Percentiles rank a stretch among this genome's conserved stretches.
Conservation (phyloP, 257 asterid genomes). For the Cinchona pubescens region DNA sequence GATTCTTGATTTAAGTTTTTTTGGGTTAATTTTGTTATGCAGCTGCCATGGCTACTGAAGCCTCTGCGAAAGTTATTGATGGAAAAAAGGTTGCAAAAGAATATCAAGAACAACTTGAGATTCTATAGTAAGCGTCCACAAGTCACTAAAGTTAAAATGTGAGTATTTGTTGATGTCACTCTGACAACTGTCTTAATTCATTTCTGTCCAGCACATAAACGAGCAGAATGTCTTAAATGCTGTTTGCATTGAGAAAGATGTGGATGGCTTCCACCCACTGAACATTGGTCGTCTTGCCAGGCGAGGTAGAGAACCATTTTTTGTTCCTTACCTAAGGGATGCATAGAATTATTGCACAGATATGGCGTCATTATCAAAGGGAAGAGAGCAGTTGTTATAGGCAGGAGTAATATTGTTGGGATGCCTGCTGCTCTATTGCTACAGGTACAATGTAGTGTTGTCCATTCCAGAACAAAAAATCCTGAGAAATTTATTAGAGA, state of each 20-base stretch:
- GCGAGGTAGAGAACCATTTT: constrained; percentile 88
- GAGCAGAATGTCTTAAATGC: constrained; percentile 78
- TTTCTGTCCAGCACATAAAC: constrained; percentile 66
- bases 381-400: constrained; percentile 80
- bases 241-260: constrained; percentile 86
- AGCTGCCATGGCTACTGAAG: constrained; percentile 56
- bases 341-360: constrained; percentile 83
- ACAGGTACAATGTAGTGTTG: constrained; percentile 65
- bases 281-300: constrained; percentile 88
- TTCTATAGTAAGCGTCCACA: not conserved
- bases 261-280: constrained; percentile 93
- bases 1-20: not conserved
- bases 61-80: constrained; percentile 65
- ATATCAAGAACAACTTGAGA: constrained; percentile 17
- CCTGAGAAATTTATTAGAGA: constrained; percentile 77
- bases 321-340: constrained; percentile 92
- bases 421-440: constrained; percentile 84
- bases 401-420: constrained; percentile 95
- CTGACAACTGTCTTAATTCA: not conserved
- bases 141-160: not conserved
- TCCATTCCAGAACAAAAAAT: constrained; percentile 79
- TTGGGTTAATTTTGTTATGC: constrained; percentile 14
- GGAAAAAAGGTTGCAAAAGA: constrained; percentile 73
- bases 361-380: constrained; percentile 73
- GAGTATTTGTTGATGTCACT: not conserved